Percentiles rank a stretch among this genome's conserved stretches.
phyloP scores from a whole-genome alignment of 192 early-diverging fungal genomes.

The Polychytrium aggregatum region DNA sequence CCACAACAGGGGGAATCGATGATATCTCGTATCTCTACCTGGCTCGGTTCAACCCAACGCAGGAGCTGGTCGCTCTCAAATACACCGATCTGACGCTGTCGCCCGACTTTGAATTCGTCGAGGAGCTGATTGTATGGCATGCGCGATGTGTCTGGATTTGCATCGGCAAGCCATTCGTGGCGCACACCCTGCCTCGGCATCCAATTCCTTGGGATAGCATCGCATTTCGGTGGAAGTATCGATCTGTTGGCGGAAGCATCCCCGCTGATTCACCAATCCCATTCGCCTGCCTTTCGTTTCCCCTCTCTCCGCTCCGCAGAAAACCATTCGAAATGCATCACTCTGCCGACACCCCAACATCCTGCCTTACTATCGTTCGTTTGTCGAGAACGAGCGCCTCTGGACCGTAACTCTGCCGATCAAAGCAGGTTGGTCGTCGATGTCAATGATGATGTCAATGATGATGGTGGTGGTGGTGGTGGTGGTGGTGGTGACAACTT shows the following conservation, averaged over 20 bases:
- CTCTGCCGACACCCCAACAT: slow-evolving; percentile 37
- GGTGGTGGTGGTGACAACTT: too few relatives aligned
- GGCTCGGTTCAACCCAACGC: slow-evolving; percentile 34
- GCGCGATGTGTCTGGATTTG: too few relatives aligned
- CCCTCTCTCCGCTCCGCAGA: slow-evolving; percentile 17
- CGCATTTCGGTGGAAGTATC: too few relatives aligned
- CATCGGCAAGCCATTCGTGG: too few relatives aligned
- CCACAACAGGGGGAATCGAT: slow-evolving; percentile 47
- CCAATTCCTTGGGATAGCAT: neutral
- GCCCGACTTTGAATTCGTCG: slow-evolving; percentile 40
- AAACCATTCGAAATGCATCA: slow-evolving; percentile 30
- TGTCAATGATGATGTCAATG: too few relatives aligned
- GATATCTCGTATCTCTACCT: slow-evolving; percentile 48
- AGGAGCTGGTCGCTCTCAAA: slow-evolving; percentile 35
- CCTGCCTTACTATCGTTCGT: slow-evolving; percentile 38
- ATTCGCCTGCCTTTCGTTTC: too few relatives aligned
- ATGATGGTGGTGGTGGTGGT: too few relatives aligned
- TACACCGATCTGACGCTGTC: slow-evolving; percentile 49
- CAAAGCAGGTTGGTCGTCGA: slow-evolving; percentile 13
- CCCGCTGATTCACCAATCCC: too few relatives aligned
- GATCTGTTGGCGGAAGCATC: too few relatives aligned
- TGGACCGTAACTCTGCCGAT: slow-evolving; percentile 49
- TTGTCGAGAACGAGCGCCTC: slow-evolving; percentile 41
- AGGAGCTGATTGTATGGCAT: slow-evolving; percentile 35
- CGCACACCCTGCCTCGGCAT: too few relatives aligned